Conservation (phyloP, 169 alveolate genomes). For the Plasmodium coatneyi region DNA sequence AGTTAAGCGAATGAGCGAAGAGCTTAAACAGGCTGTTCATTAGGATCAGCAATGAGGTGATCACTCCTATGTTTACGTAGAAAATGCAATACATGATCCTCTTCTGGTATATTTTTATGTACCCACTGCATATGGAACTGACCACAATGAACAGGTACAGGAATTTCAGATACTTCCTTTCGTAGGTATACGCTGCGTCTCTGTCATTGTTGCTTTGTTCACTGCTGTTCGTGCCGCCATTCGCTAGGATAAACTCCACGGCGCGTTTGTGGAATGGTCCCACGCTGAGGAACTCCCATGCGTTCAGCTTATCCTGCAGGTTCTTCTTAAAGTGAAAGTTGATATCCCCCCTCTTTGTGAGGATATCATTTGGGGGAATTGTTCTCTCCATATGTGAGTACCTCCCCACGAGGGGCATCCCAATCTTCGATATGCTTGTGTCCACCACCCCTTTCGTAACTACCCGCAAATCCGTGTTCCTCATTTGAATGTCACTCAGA, state of each 20-base stretch:
- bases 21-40: conserved; percentile 63
- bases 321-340: conserved; percentile 16
- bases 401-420: not conserved
- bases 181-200: not conserved
- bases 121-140: conserved; percentile 66
- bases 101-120: conserved; percentile 60
- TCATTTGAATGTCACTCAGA: conserved; percentile 33
- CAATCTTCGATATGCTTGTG: not conserved
- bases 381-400: too few relatives aligned
- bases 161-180: not conserved
- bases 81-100: conserved; percentile 47
- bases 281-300: not conserved
- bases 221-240: not conserved
- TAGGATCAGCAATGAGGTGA: conserved; percentile 45
- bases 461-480: conserved; percentile 2
- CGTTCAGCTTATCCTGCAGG: not conserved
- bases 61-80: conserved; percentile 46
- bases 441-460: not conserved
- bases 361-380: not conserved
- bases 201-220: not conserved
- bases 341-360: not conserved
- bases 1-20: conserved; percentile 53
- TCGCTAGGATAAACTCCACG: not conserved
- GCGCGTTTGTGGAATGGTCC: not conserved
- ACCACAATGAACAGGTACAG: conserved; percentile 25